Conservation (phyloP, 768 basidiomycete species). For the Cyclocybe aegerita region DNA sequence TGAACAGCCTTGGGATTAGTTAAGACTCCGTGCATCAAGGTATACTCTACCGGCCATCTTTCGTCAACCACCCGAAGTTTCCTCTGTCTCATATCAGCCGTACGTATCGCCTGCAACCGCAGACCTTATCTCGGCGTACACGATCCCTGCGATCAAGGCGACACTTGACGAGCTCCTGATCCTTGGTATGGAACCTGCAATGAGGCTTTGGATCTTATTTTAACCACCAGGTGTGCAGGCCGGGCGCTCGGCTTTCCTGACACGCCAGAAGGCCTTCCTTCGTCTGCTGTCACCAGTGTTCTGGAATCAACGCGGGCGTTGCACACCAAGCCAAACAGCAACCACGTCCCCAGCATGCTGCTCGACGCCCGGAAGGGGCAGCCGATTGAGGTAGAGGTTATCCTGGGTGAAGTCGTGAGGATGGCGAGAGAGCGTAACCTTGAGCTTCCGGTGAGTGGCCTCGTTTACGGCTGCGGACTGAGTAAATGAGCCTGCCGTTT, state of each 20-base stretch:
- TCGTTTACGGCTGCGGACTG: not conserved
- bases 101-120: conserved; percentile 41
- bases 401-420: conserved; percentile 60
- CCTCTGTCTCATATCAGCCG: conserved; percentile 34
- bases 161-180: conserved; percentile 44
- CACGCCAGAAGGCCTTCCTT: conserved; percentile 44
- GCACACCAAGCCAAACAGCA: conserved; percentile 42
- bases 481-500: not conserved
- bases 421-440: conserved; percentile 46
- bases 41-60: conserved; percentile 52
- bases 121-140: conserved; percentile 37
- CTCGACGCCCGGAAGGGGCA: conserved; percentile 52
- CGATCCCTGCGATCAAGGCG: conserved; percentile 46
- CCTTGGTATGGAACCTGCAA: conserved; percentile 29
- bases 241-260: conserved; percentile 49
- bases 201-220: not conserved
- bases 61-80: conserved; percentile 40
- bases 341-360: conserved; percentile 60
- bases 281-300: conserved; percentile 35
- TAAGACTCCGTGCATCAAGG: conserved; percentile 17
- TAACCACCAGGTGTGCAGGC: conserved; percentile 23
- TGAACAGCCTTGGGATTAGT: not conserved
- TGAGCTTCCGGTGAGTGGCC: conserved; percentile 48
- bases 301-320: conserved; percentile 37
- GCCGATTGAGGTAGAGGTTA: conserved; percentile 68